Percentiles rank a stretch among this genome's conserved stretches.
Conservation (phyloP, 2,329 filamentous ascomycete species). For the Aspergillus chevalieri region DNA sequence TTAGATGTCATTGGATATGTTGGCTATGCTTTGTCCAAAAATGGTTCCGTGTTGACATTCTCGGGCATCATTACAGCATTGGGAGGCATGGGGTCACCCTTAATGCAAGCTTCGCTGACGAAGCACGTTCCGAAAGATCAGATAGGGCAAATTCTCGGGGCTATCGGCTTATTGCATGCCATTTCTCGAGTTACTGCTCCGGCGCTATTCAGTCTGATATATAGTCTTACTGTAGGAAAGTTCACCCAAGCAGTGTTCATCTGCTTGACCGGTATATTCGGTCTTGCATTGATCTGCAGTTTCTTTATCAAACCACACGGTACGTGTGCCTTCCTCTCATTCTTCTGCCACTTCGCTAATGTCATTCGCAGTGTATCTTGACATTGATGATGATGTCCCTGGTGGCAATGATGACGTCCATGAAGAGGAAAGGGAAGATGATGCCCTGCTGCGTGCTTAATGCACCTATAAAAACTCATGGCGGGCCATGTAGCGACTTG, state of each 20-base stretch:
- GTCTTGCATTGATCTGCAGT: slow-evolving; percentile 57
- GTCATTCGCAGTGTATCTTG: background rate
- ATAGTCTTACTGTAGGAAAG: slow-evolving; percentile 68
- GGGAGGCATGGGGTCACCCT: slow-evolving; percentile 80
- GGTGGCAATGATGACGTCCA: background rate
- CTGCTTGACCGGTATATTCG: slow-evolving; percentile 62
- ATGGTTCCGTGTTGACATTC: slow-evolving; percentile 59
- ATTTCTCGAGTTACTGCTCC: slow-evolving; percentile 73
- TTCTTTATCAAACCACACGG: slow-evolving; percentile 68
- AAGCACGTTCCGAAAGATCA: slow-evolving; percentile 82
- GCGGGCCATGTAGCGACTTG: too few species aligned
- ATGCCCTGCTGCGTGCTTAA: background rate
- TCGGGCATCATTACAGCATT: slow-evolving; percentile 68
- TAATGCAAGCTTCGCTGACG: slow-evolving; percentile 74
- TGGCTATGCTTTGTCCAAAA: slow-evolving; percentile 65
- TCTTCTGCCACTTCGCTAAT: background rate
- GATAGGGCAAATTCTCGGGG: slow-evolving; percentile 82
- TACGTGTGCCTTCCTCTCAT: slow-evolving; percentile 43
- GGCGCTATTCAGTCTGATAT: slow-evolving; percentile 77
- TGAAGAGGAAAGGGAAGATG: background rate
- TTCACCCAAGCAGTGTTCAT: slow-evolving; percentile 82
- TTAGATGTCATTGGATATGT: slow-evolving; percentile 71
- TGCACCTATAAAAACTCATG: too few species aligned
- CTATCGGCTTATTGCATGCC: slow-evolving; percentile 78
- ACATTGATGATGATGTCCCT: background rate